A percentile compares a stretch with the other conserved stretches of the same genome.
Conservation (phyloP, 306 rosid species). For the Begonia masoniana region DNA sequence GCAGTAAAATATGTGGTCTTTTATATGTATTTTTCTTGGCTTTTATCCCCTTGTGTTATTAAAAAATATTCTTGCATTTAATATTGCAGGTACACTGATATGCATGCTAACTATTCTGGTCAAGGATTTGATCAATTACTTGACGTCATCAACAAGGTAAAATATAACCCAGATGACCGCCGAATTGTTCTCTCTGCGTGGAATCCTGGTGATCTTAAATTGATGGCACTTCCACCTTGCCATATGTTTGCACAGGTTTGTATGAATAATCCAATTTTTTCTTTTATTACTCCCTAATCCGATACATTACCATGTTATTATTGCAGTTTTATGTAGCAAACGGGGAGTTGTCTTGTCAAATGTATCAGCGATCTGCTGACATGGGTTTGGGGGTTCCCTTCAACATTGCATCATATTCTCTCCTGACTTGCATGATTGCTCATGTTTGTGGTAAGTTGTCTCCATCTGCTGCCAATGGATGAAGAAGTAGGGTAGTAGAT, state of each 20-base stretch:
- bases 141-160: conserved; percentile 80
- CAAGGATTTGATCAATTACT: conserved; percentile 90
- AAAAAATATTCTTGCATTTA: too few species aligned
- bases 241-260: conserved; percentile 91
- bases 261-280: neutral
- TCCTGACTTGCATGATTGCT: conserved; percentile 92
- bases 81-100: conserved; percentile 61
- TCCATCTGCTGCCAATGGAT: neutral
- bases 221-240: conserved; percentile 97
- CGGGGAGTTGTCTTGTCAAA: conserved; percentile 89
- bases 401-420: conserved; percentile 91
- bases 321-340: conserved; percentile 85
- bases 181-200: conserved; percentile 88
- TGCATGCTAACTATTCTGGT: conserved; percentile 81
- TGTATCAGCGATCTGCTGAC: conserved; percentile 97
- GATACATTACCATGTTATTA: neutral
- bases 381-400: conserved; percentile 90
- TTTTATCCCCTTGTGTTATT: conserved; percentile 6
- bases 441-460: conserved; percentile 85
- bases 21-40: conserved; percentile 1
- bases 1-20: too few species aligned
- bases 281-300: too few species aligned
- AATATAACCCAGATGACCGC: conserved; percentile 75
- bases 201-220: conserved; percentile 87
- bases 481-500: neutral